phyloP scores from a whole-genome alignment of 1,284 basidiomycete species.

The Pisolithus thermaeus region DNA sequence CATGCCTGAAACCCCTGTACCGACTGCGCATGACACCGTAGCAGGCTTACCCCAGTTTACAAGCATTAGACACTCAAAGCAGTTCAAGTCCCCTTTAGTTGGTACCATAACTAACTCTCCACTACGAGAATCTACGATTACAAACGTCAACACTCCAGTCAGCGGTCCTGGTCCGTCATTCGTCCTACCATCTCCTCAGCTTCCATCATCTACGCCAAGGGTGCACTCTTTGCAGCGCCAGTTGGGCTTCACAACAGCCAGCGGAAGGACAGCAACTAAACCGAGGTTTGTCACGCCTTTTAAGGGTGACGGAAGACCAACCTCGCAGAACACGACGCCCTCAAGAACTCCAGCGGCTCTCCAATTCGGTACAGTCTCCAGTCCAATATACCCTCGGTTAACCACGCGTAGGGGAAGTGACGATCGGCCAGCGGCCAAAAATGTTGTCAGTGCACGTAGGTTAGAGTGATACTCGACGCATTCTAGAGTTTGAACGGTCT shows the following conservation, averaged over 20 bases:
- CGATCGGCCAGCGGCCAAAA: slow-evolving; percentile 5
- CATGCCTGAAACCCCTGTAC: slow-evolving; percentile 34
- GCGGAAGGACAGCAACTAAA: slow-evolving; percentile 21
- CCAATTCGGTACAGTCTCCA: not conserved
- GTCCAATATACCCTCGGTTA: slow-evolving; percentile 21
- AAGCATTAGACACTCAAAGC: slow-evolving; percentile 31
- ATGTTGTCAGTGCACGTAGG: slow-evolving; percentile 47
- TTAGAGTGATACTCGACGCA: slow-evolving; percentile 4
- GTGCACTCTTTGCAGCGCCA: slow-evolving; percentile 8
- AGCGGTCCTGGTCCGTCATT: slow-evolving; percentile 19
- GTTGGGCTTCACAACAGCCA: slow-evolving; percentile 32
- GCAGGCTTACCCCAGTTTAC: slow-evolving; percentile 6
- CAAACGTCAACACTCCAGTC: slow-evolving; percentile 27
- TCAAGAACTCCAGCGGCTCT: slow-evolving; percentile 2
- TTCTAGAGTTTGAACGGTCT: not conserved
- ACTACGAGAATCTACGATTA: slow-evolving; percentile 7
- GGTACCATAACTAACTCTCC: slow-evolving; percentile 12
- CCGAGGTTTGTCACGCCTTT: slow-evolving; percentile 66
- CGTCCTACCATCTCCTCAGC: slow-evolving; percentile 15
- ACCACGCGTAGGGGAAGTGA: not conserved
- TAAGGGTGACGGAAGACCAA: slow-evolving; percentile 45
- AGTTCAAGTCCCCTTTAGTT: slow-evolving; percentile 55
- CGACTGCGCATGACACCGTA: slow-evolving; percentile 12
- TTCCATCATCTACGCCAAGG: slow-evolving; percentile 15
- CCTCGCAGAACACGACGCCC: slow-evolving; percentile 7